Base-by-base conservation (phyloP, 2,329 filamentous ascomycete genomes). In the Verticillium isaacii region DNA sequence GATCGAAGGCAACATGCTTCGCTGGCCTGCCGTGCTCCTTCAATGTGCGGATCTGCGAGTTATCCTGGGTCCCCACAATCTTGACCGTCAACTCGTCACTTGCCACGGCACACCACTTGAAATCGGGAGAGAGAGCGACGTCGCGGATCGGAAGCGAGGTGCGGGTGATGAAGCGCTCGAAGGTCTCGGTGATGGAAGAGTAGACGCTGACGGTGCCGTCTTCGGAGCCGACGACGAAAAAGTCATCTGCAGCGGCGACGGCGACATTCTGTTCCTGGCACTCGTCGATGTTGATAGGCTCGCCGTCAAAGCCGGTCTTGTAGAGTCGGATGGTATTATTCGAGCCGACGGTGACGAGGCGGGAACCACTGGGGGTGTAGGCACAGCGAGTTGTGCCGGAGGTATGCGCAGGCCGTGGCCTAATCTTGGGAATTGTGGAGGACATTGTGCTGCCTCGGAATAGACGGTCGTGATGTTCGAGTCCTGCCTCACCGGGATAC, bases 171-270 rank as follows among this genome's bases (percentile, higher is more conserved):
- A 96, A 90, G 63, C 89, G 88, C 65, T 96, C 91, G 76, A 96
- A 92, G 32, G 81, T 75, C 69, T 89, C 88, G 2, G 85, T 86
- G 61, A 85, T 82, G 58, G 97, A 83, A n/a, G 90, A 91, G 79
- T 96, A 99, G 69, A 93, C 87, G 80, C 90, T 96, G 70, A 99
- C 92, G n/a, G 90, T 95, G 71, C 96, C 95, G 77, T 98, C 93
- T 75, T 99, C 94, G 23, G 92, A 91, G 32, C 93, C 95, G 64
- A 92, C 88, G 55, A 98, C 86, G 72, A 97, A 96, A 74, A 91
- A 93, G 63, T 90, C 86, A 71, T 94, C 85, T 39, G 87, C 85
- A 41, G 87, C 86, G 34, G 87, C 90, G 25, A 98, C 86, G 36
- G 89, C 88, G 23, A 91, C 82, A 71, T 97, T 96, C 66, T 91